Percentiles rank a stretch among this genome's conserved stretches.
Evolutionary conservation across 352 stramenopile genomes (phyloP).

Genomic region (Phytophthora pistaciae): DNA sequence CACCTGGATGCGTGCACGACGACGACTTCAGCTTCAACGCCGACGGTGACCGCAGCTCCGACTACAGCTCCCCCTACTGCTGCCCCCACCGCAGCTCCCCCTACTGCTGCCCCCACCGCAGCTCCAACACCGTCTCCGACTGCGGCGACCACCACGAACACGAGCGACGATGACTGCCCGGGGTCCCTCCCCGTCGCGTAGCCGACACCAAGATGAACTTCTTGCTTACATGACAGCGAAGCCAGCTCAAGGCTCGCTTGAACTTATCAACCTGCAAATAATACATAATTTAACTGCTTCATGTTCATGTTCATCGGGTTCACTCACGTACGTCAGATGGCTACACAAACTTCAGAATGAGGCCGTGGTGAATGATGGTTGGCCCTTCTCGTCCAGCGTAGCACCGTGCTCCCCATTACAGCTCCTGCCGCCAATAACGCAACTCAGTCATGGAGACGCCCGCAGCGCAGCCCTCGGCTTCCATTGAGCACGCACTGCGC

Average conservation of each 20-base stretch:
- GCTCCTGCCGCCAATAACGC: background rate
- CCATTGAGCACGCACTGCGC: constrained; percentile 25
- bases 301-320: background rate
- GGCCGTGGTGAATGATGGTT: constrained; percentile 13
- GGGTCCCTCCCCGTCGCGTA: constrained; percentile 21
- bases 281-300: constrained; percentile 7
- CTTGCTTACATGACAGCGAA: background rate
- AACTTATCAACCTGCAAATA: constrained; percentile 26
- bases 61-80: background rate
- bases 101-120: background rate
- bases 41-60: constrained; percentile 1
- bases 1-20: constrained; percentile 31
- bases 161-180: constrained; percentile 23
- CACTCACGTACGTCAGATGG: constrained; percentile 13
- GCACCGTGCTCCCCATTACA: background rate
- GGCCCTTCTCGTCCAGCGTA: background rate
- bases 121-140: constrained; percentile 3
- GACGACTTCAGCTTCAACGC: constrained; percentile 8
- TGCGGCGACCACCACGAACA: background rate
- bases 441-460: background rate
- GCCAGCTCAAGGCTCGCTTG: background rate
- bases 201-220: background rate
- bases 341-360: constrained; percentile 28
- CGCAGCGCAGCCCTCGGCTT: background rate
- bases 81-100: background rate